Evolutionary conservation across 441 rosid genomes (phyloP).

Genomic region (Pelargonium cotyledonis): DNA sequence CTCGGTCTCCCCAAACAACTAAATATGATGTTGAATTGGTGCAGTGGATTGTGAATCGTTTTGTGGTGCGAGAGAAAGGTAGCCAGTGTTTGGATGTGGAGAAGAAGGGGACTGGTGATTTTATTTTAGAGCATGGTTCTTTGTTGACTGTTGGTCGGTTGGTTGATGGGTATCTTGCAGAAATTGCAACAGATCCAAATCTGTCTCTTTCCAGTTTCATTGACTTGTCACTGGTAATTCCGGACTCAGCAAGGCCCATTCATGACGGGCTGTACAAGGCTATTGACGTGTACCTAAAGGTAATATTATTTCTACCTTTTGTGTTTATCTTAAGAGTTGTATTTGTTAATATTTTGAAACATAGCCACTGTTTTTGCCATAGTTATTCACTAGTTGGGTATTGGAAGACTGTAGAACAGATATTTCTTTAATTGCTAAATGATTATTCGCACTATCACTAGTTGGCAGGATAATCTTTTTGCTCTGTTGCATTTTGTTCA

Average conservation of each 20-base stretch:
- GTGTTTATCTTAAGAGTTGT: background rate
- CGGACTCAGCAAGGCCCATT: slow-evolving; percentile 63
- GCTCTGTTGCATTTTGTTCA: no score
- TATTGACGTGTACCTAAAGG: slow-evolving; percentile 75
- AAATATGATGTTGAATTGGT: slow-evolving; percentile 65
- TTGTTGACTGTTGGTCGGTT: slow-evolving; percentile 60
- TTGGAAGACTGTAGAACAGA: no score
- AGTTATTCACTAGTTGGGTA: no score
- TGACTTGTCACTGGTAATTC: slow-evolving; percentile 51
- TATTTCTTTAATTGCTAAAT: no score
- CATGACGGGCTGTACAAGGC: slow-evolving; percentile 89
- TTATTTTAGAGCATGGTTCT: slow-evolving; percentile 40
- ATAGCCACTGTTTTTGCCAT: background rate
- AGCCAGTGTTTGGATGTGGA: slow-evolving; percentile 28
- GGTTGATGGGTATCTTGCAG: slow-evolving; percentile 62
- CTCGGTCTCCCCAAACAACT: slow-evolving; percentile 42
- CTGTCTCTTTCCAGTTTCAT: slow-evolving; percentile 47
- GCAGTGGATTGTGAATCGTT: slow-evolving; percentile 45
- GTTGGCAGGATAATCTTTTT: no score
- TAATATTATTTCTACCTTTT: slow-evolving; percentile 16
- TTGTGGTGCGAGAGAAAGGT: slow-evolving; percentile 37
- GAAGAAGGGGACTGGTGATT: slow-evolving; percentile 33
- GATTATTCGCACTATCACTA: background rate
- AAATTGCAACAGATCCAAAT: slow-evolving; percentile 44
- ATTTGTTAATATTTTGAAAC: background rate